Conservation (phyloP, 2,329 filamentous ascomycete genomes). For the Clarireedia paspali region DNA sequence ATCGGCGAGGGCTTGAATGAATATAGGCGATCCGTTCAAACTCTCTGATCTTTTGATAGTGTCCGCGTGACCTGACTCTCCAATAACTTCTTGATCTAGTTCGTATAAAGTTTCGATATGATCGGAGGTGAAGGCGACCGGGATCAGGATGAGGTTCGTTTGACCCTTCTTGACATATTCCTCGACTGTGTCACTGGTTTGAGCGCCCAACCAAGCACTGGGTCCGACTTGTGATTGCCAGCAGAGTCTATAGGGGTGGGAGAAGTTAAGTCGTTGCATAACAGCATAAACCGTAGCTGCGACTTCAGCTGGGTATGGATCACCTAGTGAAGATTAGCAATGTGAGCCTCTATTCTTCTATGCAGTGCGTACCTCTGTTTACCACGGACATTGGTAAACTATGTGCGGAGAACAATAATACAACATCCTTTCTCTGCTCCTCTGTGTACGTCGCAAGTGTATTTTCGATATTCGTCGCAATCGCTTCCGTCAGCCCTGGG, state of each 20-base stretch:
- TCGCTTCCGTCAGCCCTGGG: constrained; percentile 79
- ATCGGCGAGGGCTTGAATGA: constrained; percentile 84
- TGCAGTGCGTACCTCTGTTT: constrained; percentile 61
- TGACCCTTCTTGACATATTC: constrained; percentile 86
- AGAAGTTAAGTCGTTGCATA: constrained; percentile 83
- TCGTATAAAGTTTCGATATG: constrained; percentile 97
- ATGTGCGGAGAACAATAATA: constrained; percentile 90
- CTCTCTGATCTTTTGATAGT: constrained; percentile 86
- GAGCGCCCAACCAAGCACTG: constrained; percentile 88
- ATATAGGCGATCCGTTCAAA: constrained; percentile 82
- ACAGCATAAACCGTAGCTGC: constrained; percentile 93
- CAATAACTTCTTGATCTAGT: constrained; percentile 89
- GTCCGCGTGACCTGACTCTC: constrained; percentile 69
- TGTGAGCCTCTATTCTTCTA: neutral
- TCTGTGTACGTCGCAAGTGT: constrained; percentile 78
- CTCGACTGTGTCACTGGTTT: constrained; percentile 82
- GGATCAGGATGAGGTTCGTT: constrained; percentile 83
- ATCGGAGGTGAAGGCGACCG: constrained; percentile 97
- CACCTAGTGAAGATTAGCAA: constrained; percentile 44
- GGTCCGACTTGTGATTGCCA: constrained; percentile 99
- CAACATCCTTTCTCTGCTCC: constrained; percentile 69
- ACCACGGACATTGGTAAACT: constrained; percentile 96
- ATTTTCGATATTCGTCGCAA: constrained; percentile 85
- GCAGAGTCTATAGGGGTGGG: constrained; percentile 85
- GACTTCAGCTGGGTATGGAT: constrained; percentile 92